Percentiles rank a stretch among this genome's conserved stretches.
phyloP scores from a whole-genome alignment of 2,329 filamentous ascomycete species.

The Fusarium nurragi region DNA sequence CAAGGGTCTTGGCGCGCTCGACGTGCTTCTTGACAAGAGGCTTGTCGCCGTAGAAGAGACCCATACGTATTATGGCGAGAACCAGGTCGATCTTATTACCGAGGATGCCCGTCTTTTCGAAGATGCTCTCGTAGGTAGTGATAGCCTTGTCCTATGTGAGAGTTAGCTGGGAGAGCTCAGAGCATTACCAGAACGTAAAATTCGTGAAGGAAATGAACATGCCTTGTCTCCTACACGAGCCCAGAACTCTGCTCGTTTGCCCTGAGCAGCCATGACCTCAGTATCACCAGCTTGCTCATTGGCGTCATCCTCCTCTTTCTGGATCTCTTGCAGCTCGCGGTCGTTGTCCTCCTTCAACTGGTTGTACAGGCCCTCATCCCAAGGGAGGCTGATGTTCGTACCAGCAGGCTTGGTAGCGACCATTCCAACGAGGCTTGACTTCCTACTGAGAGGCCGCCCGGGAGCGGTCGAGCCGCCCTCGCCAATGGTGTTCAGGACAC shows the following conservation, averaged over 20 bases:
- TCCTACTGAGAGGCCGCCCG: conserved; percentile 70
- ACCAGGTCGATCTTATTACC: conserved; percentile 98
- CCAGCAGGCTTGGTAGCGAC: conserved; percentile 75
- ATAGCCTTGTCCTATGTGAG: conserved; percentile 85
- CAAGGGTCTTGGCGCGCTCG: conserved; percentile 86
- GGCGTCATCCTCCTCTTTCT: conserved; percentile 92
- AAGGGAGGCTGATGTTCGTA: conserved; percentile 75
- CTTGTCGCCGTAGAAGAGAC: conserved; percentile 95
- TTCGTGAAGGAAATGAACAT: conserved; percentile 32
- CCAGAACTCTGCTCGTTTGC: conserved; percentile 96
- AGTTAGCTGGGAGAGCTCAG: conserved; percentile 26
- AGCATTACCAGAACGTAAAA: not conserved
- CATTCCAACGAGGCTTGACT: conserved; percentile 77
- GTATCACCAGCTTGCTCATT: conserved; percentile 96
- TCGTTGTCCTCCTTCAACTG: conserved; percentile 80
- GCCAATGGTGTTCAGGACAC: conserved; percentile 80
- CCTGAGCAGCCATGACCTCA: conserved; percentile 89
- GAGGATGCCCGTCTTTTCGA: conserved; percentile 96
- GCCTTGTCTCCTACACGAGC: conserved; percentile 97
- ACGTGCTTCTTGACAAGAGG: conserved; percentile 92
- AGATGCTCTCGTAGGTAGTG: conserved; percentile 88
- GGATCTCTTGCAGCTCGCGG: conserved; percentile 76
- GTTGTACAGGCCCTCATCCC: conserved; percentile 91
- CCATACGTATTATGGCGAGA: conserved; percentile 94
- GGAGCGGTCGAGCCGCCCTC: conserved; percentile 64